A percentile compares a stretch with the other conserved stretches of the same genome.
Conservation (phyloP, 495 filamentous ascomycete genomes). For the Aspergillus cristatus region DNA sequence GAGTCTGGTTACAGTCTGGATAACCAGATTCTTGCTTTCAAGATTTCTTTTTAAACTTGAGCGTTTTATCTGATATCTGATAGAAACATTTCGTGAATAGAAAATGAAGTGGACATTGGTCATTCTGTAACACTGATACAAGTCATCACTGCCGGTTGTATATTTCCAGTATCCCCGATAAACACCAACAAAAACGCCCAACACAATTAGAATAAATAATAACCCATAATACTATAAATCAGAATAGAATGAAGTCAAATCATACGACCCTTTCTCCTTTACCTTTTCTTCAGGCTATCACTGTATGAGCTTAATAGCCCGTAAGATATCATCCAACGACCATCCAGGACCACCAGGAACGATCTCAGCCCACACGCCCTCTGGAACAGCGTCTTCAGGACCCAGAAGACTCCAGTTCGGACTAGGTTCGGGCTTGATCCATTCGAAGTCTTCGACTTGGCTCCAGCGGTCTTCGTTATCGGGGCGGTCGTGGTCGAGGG, state of each 20-base stretch:
- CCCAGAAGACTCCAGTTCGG: slow-evolving; percentile 78
- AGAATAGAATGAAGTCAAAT: too few species aligned
- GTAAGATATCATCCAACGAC: slow-evolving; percentile 60
- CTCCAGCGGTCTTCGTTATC: slow-evolving; percentile 61
- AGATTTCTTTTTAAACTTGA: slow-evolving; percentile 43
- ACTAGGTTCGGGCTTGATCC: slow-evolving; percentile 77
- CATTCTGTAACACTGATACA: background rate
- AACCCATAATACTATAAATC: too few species aligned
- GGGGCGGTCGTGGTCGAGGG: slow-evolving; percentile 27
- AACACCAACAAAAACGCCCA: too few species aligned
- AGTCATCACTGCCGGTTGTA: too few species aligned
- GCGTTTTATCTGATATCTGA: background rate
- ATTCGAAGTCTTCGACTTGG: slow-evolving; percentile 94
- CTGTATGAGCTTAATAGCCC: slow-evolving; percentile 41
- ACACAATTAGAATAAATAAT: too few species aligned
- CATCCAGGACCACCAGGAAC: slow-evolving; percentile 55
- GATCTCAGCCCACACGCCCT: slow-evolving; percentile 60
- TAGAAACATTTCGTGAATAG: background rate
- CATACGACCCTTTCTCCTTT: too few species aligned
- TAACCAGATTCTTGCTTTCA: slow-evolving; percentile 65
- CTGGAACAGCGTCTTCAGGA: slow-evolving; percentile 48
- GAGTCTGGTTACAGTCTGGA: slow-evolving; percentile 54
- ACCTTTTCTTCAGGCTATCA: too few species aligned
- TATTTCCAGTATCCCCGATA: too few species aligned
- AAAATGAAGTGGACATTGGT: background rate